Conservation (phyloP, 345 rosid genomes). For the Clausena lansium region DNA sequence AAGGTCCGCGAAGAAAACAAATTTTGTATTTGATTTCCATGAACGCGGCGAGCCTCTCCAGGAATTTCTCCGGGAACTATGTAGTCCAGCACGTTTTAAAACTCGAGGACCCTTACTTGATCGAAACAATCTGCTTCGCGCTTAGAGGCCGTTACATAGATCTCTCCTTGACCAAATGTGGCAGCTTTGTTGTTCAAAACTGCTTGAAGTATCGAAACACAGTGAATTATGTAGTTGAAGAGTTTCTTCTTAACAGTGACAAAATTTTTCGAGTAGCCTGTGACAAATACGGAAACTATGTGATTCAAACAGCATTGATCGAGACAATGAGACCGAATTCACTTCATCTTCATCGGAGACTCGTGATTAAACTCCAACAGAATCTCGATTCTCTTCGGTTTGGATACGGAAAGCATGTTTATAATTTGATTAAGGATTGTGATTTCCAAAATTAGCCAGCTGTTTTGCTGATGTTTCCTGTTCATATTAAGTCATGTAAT, state of each 20-base stretch:
- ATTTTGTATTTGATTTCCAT: slow-evolving; percentile 4
- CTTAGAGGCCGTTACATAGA: slow-evolving; percentile 14
- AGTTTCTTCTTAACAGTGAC: slow-evolving; percentile 10
- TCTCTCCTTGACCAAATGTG: slow-evolving; percentile 26
- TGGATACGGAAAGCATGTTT: slow-evolving; percentile 24
- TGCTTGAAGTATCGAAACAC: slow-evolving; percentile 9
- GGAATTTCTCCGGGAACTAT: slow-evolving; percentile 25
- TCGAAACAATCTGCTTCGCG: not conserved
- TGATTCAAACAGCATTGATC: slow-evolving; percentile 32
- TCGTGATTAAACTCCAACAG: not conserved
- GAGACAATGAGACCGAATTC: not conserved
- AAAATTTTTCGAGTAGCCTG: slow-evolving; percentile 17
- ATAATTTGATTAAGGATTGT: slow-evolving; percentile 5
- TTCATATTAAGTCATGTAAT: too few relatives aligned
- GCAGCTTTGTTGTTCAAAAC: slow-evolving; percentile 31
- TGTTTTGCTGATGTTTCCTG: too few relatives aligned
- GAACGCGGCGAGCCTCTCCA: slow-evolving; percentile 16
- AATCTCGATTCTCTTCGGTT: not conserved
- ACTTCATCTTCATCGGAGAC: not conserved
- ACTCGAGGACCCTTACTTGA: slow-evolving; percentile 11
- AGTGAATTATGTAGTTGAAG: not conserved
- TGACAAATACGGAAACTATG: slow-evolving; percentile 27
- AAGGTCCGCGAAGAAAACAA: slow-evolving; percentile 4
- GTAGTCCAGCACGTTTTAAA: slow-evolving; percentile 27
- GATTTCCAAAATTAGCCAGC: not conserved